A percentile compares a stretch with the other conserved stretches of the same genome.
These are phyloP conservation scores for Pistacia vera DNA, from an alignment of 345 rosid species.

Conservation along the genomic window DNA sequence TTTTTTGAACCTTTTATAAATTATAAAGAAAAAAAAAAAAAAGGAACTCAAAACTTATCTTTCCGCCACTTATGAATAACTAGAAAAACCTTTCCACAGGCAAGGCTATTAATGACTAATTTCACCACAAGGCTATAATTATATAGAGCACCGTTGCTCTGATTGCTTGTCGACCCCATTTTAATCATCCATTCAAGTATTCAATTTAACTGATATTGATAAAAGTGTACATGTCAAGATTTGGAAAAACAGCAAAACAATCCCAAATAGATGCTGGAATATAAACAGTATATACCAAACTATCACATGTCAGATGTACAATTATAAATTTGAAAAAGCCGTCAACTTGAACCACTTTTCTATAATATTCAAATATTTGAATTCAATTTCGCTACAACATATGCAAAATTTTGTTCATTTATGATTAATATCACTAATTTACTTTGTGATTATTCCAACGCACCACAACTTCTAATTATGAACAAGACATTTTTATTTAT, in stretches of 20 bases:
- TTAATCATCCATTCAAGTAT: too few relatives aligned
- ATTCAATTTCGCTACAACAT: neutral
- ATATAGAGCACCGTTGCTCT: too few relatives aligned
- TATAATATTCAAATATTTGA: neutral
- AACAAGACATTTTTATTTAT: neutral
- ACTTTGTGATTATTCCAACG: neutral
- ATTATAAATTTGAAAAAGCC: neutral
- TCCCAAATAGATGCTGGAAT: neutral
- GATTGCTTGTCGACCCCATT: too few relatives aligned
- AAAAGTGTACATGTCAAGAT: neutral
- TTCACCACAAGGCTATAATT: too few relatives aligned
- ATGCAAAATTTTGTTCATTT: neutral
- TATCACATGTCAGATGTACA: slow-evolving; percentile 1
- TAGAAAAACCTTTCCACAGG: neutral
- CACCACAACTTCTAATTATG: neutral
- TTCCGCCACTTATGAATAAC: neutral
- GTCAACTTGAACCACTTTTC: neutral
- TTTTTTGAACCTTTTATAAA: too few relatives aligned
- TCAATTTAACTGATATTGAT: too few relatives aligned
- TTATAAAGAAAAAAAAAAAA: too few relatives aligned
- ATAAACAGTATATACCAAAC: neutral
- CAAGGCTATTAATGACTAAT: neutral
- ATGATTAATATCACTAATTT: neutral
- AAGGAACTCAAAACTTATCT: neutral
- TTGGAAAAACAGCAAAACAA: neutral